Evolutionary conservation across 495 filamentous ascomycete genomes (phyloP), one percentile per base, ranked within the genome.

Genomic region (Cladorrhinum samala): DNA sequence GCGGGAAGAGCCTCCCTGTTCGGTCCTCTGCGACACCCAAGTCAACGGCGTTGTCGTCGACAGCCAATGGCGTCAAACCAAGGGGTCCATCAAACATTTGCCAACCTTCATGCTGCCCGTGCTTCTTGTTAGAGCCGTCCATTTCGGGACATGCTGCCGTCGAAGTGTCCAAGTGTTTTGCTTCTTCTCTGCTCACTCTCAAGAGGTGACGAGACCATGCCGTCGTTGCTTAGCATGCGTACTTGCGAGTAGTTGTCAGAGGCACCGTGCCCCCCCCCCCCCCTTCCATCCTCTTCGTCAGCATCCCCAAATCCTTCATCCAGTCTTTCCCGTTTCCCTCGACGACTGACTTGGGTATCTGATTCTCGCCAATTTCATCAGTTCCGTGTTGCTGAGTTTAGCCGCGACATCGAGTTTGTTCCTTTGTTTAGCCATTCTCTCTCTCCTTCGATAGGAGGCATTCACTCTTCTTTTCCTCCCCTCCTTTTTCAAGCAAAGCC

Each of bases 51-150:
- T 46, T 54, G 39, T 11, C n/a, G n/a, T n/a, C n/a, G 19, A 44
- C 16, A 18, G 39, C 67, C 69, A 75, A 74, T 76, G 51, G 50
- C 56, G 44, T 61, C 49, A 1, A 21, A 23, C 21, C 50, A 19
- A 49, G 42, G 55, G 62, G 53, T 50, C 63, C 58, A 68, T 70
- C 66, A 74, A 74, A 74, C 71, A 58, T 47, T 38, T 45, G 45
- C 51, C 54, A 50, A 52, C 49, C 56, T 50, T 60, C 50, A 59
- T 62, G 55, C 56, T 63, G 58, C 52, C 60, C 49, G 60, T 64
- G 61, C 62, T 60, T 61, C 61, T 54, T 60, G 49, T 61, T 56
- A 65, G 57, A 59, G 27, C 40, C 47, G 16, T 38, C 52, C 50
- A 18, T 17, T 49, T 55, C 45, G 8, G 53, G 56, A 21, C 20